Evolutionary conservation across 2,329 filamentous ascomycete species (phyloP).

Genomic region (Phoma sp.): DNA sequence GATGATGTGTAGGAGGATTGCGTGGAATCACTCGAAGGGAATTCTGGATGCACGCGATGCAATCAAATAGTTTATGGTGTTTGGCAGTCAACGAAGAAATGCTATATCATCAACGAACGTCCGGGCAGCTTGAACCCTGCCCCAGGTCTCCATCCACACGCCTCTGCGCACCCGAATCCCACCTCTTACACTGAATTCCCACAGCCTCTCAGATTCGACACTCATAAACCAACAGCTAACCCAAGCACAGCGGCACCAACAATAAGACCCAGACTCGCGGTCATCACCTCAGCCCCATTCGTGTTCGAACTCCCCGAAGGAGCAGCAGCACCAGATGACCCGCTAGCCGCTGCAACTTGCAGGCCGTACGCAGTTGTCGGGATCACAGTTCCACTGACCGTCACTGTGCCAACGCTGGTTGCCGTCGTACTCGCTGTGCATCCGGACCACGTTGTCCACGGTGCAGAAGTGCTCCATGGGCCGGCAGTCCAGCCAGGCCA

Average conservation of each 20-base stretch:
- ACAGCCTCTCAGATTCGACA: not conserved
- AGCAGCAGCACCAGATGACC: conserved; percentile 4
- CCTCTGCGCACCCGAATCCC: too few relatives aligned
- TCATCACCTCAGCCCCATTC: conserved; percentile 23
- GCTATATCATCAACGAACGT: not conserved
- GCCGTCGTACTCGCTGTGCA: conserved; percentile 43
- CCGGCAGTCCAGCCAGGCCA: conserved; percentile 49
- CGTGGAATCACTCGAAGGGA: too few relatives aligned
- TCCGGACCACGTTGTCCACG: conserved; percentile 45
- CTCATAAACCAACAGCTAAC: conserved; percentile 19
- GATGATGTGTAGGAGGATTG: conserved; percentile 1
- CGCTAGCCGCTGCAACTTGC: conserved; percentile 39
- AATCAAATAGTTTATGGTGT: not conserved
- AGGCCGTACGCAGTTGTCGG: conserved; percentile 40
- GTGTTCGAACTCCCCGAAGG: not conserved
- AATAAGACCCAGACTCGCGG: conserved; percentile 25
- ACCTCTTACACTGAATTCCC: too few relatives aligned
- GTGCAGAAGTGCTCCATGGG: conserved; percentile 42
- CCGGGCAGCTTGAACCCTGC: too few relatives aligned
- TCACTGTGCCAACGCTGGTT: conserved; percentile 38
- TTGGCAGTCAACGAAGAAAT: too few relatives aligned
- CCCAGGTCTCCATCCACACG: too few relatives aligned
- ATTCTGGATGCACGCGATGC: too few relatives aligned
- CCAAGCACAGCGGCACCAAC: conserved; percentile 33
- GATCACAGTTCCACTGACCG: conserved; percentile 28